Evolutionary conservation across 345 rosid genomes (phyloP).

Genomic region (Eucalyptus sp.): DNA sequence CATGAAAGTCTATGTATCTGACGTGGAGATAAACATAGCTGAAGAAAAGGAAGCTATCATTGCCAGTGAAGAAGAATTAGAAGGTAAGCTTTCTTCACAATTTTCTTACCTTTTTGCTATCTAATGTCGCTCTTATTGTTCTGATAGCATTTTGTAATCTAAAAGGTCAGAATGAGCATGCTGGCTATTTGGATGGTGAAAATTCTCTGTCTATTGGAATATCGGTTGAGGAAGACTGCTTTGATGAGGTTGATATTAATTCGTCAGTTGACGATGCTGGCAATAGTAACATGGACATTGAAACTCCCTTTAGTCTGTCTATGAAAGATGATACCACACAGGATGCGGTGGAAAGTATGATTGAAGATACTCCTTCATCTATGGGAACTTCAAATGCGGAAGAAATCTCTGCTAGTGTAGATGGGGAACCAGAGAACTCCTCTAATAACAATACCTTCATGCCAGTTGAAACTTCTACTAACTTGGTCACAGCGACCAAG

Average conservation of each 20-base stretch:
- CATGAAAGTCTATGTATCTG: slow-evolving; percentile 6
- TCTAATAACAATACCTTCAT: background rate
- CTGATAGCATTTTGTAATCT: background rate
- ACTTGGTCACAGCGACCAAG: background rate
- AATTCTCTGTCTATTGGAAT: slow-evolving; percentile 1
- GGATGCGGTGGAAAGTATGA: background rate
- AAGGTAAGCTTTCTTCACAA: slow-evolving; percentile 28
- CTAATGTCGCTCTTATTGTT: background rate
- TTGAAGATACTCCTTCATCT: background rate
- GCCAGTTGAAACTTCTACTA: slow-evolving; percentile 9
- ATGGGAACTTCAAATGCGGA: background rate
- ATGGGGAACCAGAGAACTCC: background rate
- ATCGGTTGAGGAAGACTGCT: background rate
- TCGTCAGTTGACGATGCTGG: slow-evolving; percentile 1
- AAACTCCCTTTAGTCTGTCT: slow-evolving; percentile 2
- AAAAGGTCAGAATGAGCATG: slow-evolving; percentile 17
- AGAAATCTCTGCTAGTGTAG: background rate
- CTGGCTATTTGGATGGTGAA: background rate
- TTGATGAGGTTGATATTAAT: slow-evolving; percentile 1
- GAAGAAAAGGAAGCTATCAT: background rate
- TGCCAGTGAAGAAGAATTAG: background rate
- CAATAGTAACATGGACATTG: background rate
- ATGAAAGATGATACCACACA: background rate
- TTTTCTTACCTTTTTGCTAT: background rate
- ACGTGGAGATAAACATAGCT: background rate